Evolutionary conservation across 257 asterid genomes (phyloP), one percentile per base, ranked within the genome.

Genomic region (Pogostemon cablin): DNA sequence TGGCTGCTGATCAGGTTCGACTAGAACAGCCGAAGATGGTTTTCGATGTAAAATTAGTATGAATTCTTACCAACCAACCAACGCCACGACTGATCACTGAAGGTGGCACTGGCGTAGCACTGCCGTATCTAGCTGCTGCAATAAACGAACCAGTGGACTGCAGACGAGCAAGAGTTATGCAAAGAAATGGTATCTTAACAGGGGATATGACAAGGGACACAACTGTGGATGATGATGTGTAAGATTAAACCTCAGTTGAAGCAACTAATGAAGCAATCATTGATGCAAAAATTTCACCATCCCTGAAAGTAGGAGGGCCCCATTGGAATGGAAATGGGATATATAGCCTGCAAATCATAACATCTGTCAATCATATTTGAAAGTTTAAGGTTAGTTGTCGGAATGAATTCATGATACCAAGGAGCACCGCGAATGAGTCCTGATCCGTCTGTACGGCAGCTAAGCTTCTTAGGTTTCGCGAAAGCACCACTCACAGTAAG

Each of bases 81-180:
- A 88, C 77, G 3, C 96, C 96, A 8, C 98, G 92, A 60, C 98
- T 75, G 59, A 90, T 76, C 15, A 92, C 86, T 40, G 97, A 86
- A 68, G 98, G 96, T 39, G 98, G 96, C 43, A 88, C 86, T 6
- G 95, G 97, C 42, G 96, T 90, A 46, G 96, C 97, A 50, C 96
- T 90, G 40, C 95, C 96, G 71, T 82, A 90, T 81, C 98, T 81
- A 4, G 96, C 95, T 44, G 98, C 84, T 74, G 96, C 96, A 71
- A 86, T 82, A 61, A 85, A 92, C 17, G 92, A 82, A 34, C 93
- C 97, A 0, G 96, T 81, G 10, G 96, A 88, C 95, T 91, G 81
- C 75, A 65, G 6, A 67, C 37, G 9, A 8, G 20, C 15, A 32
- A 53, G 32, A 25, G 32, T 25, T 25, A 25, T 25, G 32, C 32